phyloP scores from a whole-genome alignment of 2,329 filamentous ascomycete genomes.

The Aspergillus calidoustus region DNA sequence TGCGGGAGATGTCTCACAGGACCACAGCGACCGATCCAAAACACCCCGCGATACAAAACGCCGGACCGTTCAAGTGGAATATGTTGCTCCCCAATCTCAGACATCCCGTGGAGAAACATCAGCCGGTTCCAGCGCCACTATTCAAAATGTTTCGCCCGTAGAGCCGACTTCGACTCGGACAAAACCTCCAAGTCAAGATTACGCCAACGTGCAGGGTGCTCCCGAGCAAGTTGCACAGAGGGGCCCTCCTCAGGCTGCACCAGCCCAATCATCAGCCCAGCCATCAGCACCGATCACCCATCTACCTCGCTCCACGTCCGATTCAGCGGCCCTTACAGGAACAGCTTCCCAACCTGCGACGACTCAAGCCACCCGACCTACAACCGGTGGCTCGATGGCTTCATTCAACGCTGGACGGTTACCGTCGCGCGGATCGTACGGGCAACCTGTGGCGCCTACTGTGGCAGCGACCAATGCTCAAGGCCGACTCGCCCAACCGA shows the following conservation, averaged over 20 bases:
- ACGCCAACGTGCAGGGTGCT: conserved; percentile 13
- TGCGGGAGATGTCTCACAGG: conserved; percentile 73
- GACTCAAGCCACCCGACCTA: conserved; percentile 64
- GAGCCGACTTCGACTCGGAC: conserved; percentile 53
- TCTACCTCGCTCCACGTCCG: conserved; percentile 58
- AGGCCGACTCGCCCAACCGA: conserved; percentile 85
- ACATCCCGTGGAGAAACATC: conserved; percentile 70
- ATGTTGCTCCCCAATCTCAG: conserved; percentile 87
- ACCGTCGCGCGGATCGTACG: conserved; percentile 79
- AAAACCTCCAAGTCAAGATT: conserved; percentile 22
- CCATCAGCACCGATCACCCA: conserved; percentile 51
- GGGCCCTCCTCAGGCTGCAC: conserved; percentile 24
- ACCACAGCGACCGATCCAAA: conserved; percentile 69
- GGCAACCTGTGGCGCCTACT: conserved; percentile 83
- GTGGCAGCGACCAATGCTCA: conserved; percentile 88
- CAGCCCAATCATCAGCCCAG: conserved; percentile 37
- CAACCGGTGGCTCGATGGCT: conserved; percentile 80
- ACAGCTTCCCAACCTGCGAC: conserved; percentile 40
- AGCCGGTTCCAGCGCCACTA: conserved; percentile 13
- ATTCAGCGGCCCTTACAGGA: conserved; percentile 60
- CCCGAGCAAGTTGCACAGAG: conserved; percentile 12
- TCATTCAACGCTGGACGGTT: conserved; percentile 65
- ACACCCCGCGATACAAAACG: conserved; percentile 81
- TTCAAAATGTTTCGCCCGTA: conserved; percentile 24
- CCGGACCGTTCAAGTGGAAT: conserved; percentile 95